Percentiles rank a stretch among this genome's conserved stretches.
These are phyloP conservation scores for Paxillus involutus DNA, from an alignment of 768 basidiomycete species.

Conservation along the genomic window DNA sequence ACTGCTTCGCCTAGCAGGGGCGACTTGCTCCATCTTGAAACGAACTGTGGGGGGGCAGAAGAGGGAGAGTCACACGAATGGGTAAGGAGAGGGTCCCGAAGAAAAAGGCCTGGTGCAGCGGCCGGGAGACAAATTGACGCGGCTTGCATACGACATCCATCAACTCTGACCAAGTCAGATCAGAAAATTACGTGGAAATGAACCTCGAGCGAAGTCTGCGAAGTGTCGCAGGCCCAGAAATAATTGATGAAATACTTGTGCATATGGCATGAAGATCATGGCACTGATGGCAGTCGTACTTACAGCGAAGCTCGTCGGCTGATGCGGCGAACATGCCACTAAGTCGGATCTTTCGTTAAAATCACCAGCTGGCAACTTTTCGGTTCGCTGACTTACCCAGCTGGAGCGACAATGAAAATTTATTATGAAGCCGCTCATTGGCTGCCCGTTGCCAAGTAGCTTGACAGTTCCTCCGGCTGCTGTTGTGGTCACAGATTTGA, in stretches of 20 bases:
- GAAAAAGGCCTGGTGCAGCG: background rate
- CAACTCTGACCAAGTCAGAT: background rate
- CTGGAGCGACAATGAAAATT: background rate
- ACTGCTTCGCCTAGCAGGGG: constrained; percentile 12
- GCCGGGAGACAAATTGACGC: background rate
- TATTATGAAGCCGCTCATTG: background rate
- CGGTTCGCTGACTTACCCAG: background rate
- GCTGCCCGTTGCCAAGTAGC: background rate
- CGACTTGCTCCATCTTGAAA: constrained; percentile 24
- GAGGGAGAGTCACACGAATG: background rate
- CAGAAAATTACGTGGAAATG: background rate
- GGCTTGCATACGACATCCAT: background rate
- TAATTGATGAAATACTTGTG: background rate
- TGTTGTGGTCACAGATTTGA: background rate
- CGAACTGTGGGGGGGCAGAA: constrained; percentile 7
- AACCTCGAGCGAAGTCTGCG: background rate
- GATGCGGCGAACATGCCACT: no score
- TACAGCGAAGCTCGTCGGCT: background rate
- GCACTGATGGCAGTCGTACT: background rate
- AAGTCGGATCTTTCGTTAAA: no score
- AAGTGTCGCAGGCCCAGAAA: background rate
- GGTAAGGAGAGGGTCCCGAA: background rate
- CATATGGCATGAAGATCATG: constrained; percentile 5
- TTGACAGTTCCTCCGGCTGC: background rate
- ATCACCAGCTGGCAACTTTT: background rate